phyloP scores from a whole-genome alignment of 352 stramenopile genomes.

The Pythium grandisporangium region DNA sequence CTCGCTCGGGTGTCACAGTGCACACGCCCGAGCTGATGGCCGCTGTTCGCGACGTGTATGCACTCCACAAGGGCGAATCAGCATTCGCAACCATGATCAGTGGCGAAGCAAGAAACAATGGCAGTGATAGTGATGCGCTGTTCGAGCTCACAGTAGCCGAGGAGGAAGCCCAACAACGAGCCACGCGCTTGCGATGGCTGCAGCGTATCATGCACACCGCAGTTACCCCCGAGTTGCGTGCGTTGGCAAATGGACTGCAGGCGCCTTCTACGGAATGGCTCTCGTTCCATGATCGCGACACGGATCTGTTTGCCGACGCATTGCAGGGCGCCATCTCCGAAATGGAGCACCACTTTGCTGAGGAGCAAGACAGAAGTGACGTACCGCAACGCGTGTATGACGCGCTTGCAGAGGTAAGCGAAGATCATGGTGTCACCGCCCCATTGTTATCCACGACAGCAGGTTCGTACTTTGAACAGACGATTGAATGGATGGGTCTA shows the following conservation, averaged over 20 bases:
- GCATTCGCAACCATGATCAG: no score
- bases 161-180: not conserved
- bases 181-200: conserved; percentile 22
- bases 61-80: no score
- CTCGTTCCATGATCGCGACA: conserved; percentile 30
- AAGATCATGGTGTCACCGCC: no score
- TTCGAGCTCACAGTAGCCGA: no score
- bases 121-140: no score
- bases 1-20: conserved; percentile 51
- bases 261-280: conserved; percentile 56
- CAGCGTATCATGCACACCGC: conserved; percentile 21
- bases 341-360: no score
- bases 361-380: no score
- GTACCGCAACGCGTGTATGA: conserved; percentile 29
- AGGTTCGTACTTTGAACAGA: no score
- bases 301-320: conserved; percentile 47
- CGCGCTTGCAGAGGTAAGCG: conserved; percentile 16
- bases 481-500: no score
- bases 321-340: no score
- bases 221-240: conserved; percentile 30
- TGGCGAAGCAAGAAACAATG: no score
- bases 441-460: no score
- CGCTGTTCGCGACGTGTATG: conserved; percentile 1
- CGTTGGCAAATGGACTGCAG: conserved; percentile 30
- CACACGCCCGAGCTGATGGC: conserved; percentile 32